Percentiles rank a stretch among this genome's conserved stretches.
Conservation (phyloP, 2,329 filamentous ascomycete genomes). For the Neofusicoccum umdonicola region DNA sequence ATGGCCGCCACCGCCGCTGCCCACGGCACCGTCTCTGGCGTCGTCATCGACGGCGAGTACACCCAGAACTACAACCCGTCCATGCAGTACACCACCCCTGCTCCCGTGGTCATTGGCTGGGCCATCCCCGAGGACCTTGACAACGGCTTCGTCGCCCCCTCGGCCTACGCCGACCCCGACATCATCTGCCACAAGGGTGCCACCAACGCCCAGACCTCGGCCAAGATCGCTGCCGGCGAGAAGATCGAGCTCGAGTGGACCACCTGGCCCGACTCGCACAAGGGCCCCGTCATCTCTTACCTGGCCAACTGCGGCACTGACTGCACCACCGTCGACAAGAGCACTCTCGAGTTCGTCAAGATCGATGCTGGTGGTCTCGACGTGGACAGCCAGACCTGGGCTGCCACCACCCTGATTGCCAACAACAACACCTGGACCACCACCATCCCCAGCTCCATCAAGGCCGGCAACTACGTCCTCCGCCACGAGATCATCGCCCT, state of each 20-base stretch:
- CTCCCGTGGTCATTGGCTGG: constrained; percentile 54
- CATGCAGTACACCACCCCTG: constrained; percentile 37
- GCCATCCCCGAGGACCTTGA: constrained; percentile 49
- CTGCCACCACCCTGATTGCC: constrained; percentile 52
- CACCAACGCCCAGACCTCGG: constrained; percentile 50
- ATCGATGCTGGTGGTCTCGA: constrained; percentile 56
- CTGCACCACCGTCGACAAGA: constrained; percentile 55
- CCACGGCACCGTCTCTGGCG: constrained; percentile 46
- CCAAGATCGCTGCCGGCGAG: constrained; percentile 60
- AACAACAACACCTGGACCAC: constrained; percentile 50
- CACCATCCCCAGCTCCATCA: constrained; percentile 53
- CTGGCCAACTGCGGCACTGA: constrained; percentile 58
- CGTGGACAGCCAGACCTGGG: constrained; percentile 53
- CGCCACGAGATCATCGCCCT: constrained; percentile 62
- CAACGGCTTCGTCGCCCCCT: constrained; percentile 53
- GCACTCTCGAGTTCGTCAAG: constrained; percentile 60
- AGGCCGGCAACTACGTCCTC: constrained; percentile 58
- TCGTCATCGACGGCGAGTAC: constrained; percentile 48
- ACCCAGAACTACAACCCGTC: constrained; percentile 45
- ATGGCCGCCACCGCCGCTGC: constrained; percentile 42
- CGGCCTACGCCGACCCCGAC: constrained; percentile 48
- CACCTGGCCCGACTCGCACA: constrained; percentile 63
- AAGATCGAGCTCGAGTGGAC: constrained; percentile 61
- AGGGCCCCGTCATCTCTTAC: constrained; percentile 64
- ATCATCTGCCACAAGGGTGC: constrained; percentile 64